Conservation (phyloP, 2,329 filamentous ascomycete species). For the Daldinia eschscholtzii region DNA sequence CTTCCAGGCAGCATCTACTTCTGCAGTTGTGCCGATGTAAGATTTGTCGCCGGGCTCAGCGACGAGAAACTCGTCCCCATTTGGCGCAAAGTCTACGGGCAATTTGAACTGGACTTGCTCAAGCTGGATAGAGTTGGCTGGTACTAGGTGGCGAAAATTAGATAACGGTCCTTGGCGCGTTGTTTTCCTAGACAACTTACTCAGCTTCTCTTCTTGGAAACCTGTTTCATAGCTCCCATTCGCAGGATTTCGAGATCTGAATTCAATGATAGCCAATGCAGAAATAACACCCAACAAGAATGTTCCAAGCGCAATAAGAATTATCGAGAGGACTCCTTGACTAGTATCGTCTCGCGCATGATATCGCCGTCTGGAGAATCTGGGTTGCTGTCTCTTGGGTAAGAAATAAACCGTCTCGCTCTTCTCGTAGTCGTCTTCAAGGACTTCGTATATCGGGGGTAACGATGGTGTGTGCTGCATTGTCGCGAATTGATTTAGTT, state of each 20-base stretch:
- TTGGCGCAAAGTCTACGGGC: neutral
- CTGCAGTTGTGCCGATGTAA: slow-evolving; percentile 5
- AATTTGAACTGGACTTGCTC: slow-evolving; percentile 13
- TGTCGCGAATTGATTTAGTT: neutral
- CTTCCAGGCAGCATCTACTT: slow-evolving; percentile 7
- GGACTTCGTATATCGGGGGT: slow-evolving; percentile 6
- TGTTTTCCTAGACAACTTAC: neutral
- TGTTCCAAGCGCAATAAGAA: slow-evolving; percentile 1
- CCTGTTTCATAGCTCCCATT: slow-evolving; percentile 1
- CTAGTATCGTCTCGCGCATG: neutral
- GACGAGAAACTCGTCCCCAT: slow-evolving; percentile 6
- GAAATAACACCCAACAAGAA: slow-evolving; percentile 5
- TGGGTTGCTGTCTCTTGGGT: neutral
- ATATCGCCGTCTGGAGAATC: neutral
- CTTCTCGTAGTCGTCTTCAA: slow-evolving; percentile 7
- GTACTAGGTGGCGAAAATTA: neutral
- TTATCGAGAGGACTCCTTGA: slow-evolving; percentile 7
- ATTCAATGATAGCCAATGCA: neutral
- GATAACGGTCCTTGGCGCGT: neutral
- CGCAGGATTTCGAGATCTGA: neutral
- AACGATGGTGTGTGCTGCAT: neutral
- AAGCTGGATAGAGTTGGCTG: slow-evolving; percentile 1
- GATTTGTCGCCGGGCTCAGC: slow-evolving; percentile 1
- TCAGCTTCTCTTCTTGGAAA: neutral
- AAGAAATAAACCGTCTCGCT: slow-evolving; percentile 6